These are phyloP conservation scores for Nannizzia gypsea DNA, from an alignment of 2,329 filamentous ascomycete genomes.

Conservation along the genomic window DNA sequence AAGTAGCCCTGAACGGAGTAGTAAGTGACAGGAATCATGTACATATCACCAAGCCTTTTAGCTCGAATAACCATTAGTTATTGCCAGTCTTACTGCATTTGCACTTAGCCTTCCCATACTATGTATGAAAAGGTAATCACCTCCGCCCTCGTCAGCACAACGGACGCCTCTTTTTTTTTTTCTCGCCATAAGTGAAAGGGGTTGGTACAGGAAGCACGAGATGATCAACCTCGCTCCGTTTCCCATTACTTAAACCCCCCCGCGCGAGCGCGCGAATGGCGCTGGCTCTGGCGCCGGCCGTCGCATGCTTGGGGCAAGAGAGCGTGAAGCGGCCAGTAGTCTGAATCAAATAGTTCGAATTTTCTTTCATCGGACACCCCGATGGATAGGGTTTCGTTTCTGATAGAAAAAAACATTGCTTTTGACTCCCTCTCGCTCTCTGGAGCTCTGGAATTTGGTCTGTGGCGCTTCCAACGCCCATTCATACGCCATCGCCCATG, in stretches of 20 bases:
- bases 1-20: too few relatives aligned
- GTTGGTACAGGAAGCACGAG: neutral
- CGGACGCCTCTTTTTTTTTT: neutral
- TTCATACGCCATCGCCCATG: neutral
- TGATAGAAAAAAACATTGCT: neutral
- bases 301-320: neutral
- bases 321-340: neutral
- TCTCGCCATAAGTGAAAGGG: neutral
- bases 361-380: conserved; percentile 3
- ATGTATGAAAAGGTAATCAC: neutral
- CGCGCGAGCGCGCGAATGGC: neutral
- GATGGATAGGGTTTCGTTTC: neutral
- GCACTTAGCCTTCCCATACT: neutral
- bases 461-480: conserved; percentile 2
- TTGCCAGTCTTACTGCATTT: neutral
- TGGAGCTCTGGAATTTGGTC: neutral
- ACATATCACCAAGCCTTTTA: neutral
- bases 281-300: neutral
- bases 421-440: neutral
- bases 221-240: neutral
- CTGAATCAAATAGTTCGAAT: neutral
- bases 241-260: neutral
- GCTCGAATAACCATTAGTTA: neutral
- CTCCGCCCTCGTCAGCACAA: neutral
- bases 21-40: too few relatives aligned